Conservation (phyloP, 1,284 basidiomycete species). For the Cryptococcus amylolentus region DNA sequence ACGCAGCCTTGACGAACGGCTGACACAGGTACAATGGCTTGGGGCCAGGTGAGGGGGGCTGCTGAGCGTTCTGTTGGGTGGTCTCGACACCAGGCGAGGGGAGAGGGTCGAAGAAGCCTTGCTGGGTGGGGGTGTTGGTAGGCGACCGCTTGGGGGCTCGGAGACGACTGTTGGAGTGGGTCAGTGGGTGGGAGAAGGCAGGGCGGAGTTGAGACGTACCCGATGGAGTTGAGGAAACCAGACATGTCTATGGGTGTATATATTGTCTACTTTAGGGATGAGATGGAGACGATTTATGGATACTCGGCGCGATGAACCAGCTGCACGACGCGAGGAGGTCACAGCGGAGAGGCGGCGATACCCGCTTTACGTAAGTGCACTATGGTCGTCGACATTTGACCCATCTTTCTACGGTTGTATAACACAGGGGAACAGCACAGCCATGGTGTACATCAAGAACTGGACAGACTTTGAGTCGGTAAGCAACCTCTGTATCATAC, state of each 20-base stretch:
- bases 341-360: too few species aligned
- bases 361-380: too few species aligned
- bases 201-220: constrained; percentile 21
- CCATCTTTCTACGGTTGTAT: too few species aligned
- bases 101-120: constrained; percentile 42
- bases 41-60: constrained; percentile 16
- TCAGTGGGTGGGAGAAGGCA: not conserved
- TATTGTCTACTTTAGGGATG: not conserved
- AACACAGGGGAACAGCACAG: not conserved
- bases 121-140: constrained; percentile 19
- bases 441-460: constrained; percentile 49
- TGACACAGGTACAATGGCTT: constrained; percentile 82
- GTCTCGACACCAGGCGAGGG: constrained; percentile 39
- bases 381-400: too few species aligned
- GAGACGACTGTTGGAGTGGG: constrained; percentile 32
- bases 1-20: constrained; percentile 91
- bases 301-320: too few species aligned
- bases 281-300: too few species aligned
- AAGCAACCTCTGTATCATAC: constrained; percentile 1
- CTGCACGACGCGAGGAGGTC: too few species aligned
- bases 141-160: constrained; percentile 47
- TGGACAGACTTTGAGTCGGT: constrained; percentile 51
- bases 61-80: constrained; percentile 14
- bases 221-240: constrained; percentile 47
- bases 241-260: constrained; percentile 30